Percentiles rank a stretch among this genome's conserved stretches.
phyloP scores from a whole-genome alignment of 2,329 filamentous ascomycete genomes.

The Fusarium longipes region DNA sequence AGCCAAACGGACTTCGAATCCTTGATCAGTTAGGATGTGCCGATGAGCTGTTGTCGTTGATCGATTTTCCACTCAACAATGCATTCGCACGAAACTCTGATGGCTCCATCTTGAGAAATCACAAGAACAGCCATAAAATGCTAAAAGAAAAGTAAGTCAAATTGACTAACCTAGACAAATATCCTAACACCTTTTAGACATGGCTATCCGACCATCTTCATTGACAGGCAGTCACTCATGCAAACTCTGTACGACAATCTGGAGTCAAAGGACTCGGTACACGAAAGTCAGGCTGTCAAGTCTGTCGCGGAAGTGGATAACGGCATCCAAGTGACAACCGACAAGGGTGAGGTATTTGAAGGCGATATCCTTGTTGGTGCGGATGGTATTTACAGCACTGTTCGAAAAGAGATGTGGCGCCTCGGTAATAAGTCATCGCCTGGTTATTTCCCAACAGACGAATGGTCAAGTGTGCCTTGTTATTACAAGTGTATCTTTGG shows the following conservation, averaged over 20 bases:
- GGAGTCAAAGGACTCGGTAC: conserved; percentile 42
- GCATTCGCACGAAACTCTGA: neutral
- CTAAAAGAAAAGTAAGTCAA: neutral
- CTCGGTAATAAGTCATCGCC: conserved; percentile 6
- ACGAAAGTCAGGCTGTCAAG: conserved; percentile 30
- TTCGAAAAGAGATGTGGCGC: conserved; percentile 49
- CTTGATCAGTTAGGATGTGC: conserved; percentile 56
- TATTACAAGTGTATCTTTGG: conserved; percentile 23
- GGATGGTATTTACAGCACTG: conserved; percentile 55
- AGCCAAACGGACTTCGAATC: conserved; percentile 57
- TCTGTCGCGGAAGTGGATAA: neutral
- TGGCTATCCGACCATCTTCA: conserved; percentile 49
- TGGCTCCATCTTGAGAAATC: neutral
- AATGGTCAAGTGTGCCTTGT: conserved; percentile 21
- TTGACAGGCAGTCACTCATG: conserved; percentile 53
- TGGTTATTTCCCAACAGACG: conserved; percentile 9
- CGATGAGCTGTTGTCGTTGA: neutral
- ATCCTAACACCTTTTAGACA: conserved; percentile 18
- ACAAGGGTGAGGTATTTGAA: conserved; percentile 25
- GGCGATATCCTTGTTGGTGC: conserved; percentile 54
- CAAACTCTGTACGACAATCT: conserved; percentile 51
- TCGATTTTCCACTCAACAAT: neutral
- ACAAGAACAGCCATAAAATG: accelerated
- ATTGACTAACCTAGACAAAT: accelerated
- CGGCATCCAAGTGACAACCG: neutral